These are phyloP conservation scores for Pinguiococcus pyrenoidosus DNA, from an alignment of 108 stramenopile genomes.

Conservation along the genomic window DNA sequence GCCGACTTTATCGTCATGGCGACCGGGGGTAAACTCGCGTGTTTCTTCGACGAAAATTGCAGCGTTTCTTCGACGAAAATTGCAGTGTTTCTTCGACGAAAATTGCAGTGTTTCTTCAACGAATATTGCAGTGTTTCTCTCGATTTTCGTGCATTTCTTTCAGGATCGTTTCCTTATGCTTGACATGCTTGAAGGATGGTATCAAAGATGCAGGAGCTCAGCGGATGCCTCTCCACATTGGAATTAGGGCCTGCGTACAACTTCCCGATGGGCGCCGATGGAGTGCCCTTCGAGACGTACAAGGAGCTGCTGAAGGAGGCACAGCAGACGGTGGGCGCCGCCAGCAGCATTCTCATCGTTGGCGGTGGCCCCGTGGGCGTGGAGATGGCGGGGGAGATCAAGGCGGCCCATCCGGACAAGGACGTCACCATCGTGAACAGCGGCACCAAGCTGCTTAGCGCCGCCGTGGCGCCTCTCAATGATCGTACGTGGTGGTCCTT, in stretches of 20 bases:
- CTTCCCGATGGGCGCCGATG: background rate
- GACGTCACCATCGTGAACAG: constrained; percentile 15
- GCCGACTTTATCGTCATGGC: constrained; percentile 13
- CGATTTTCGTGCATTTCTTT: background rate
- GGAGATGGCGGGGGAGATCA: constrained; percentile 29
- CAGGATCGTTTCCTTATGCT: background rate
- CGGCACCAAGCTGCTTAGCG: no score
- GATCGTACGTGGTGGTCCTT: no score
- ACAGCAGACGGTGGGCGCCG: constrained; percentile 4
- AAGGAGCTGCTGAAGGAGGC: background rate
- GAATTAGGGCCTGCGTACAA: background rate
- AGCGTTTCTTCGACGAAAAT: constrained; percentile 5
- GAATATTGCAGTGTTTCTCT: background rate
- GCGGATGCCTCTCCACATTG: background rate
- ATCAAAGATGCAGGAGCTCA: no score
- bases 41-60: background rate
- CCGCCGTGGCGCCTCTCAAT: no score
- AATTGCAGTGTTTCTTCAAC: no score
- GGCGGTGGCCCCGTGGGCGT: constrained; percentile 32
- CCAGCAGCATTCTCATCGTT: constrained; percentile 17
- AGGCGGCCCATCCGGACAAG: constrained; percentile 15
- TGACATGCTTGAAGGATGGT: background rate
- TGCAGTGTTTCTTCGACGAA: background rate
- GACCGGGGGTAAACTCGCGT: constrained; percentile 4
- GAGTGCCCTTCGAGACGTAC: background rate